These are phyloP conservation scores for Exidia glandulosa DNA, from an alignment of 768 basidiomycete species.

Conservation along the genomic window DNA sequence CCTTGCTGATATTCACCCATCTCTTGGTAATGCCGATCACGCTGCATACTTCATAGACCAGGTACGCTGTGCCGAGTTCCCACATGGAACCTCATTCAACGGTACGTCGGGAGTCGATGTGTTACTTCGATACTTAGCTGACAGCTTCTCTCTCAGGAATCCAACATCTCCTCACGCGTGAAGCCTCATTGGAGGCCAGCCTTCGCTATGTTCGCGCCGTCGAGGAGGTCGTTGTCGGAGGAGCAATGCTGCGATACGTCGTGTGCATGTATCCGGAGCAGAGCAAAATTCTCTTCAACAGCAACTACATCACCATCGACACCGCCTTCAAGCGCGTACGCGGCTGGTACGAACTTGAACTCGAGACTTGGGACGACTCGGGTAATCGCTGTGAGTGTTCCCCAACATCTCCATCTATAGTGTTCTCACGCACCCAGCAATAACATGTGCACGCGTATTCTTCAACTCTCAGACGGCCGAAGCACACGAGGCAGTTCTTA, in stretches of 20 bases:
- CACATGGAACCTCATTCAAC: constrained; percentile 14
- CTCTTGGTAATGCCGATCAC: constrained; percentile 15
- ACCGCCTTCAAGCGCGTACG: constrained; percentile 11
- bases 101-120: no score
- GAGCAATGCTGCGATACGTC: constrained; percentile 7
- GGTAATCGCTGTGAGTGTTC: constrained; percentile 6
- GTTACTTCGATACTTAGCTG: not conserved
- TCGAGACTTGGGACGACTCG: constrained; percentile 9
- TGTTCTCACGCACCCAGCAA: constrained; percentile 7
- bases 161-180: constrained; percentile 2
- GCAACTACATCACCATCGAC: constrained; percentile 6
- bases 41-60: constrained; percentile 12
- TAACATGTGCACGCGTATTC: constrained; percentile 13
- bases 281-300: constrained; percentile 9
- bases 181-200: not conserved
- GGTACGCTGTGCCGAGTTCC: constrained; percentile 10
- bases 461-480: constrained; percentile 16
- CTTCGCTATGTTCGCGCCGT: constrained; percentile 13
- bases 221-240: constrained; percentile 6
- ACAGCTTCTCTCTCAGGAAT: not conserved
- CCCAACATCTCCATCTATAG: not conserved
- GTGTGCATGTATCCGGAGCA: constrained; percentile 16
- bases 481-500: constrained; percentile 15
- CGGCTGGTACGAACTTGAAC: constrained; percentile 12
- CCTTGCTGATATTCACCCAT: constrained; percentile 10